phyloP scores from a whole-genome alignment of 208 protist species.

The Leishmania amazonensis region DNA sequence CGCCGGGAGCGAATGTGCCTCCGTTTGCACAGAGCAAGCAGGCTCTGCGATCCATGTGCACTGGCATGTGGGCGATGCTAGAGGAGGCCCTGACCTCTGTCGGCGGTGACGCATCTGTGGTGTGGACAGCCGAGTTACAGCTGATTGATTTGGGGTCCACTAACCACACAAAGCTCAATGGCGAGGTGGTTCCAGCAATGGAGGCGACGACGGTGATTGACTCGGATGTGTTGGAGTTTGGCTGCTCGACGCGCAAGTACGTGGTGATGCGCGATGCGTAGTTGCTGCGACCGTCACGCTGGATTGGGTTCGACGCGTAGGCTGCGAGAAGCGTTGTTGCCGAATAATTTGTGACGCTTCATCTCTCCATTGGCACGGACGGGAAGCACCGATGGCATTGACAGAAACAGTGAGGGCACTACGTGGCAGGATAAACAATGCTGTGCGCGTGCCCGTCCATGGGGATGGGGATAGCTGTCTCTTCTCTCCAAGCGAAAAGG shows the following conservation, averaged over 20 bases:
- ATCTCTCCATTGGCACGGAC: neutral
- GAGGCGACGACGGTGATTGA: conserved; percentile 52
- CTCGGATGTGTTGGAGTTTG: conserved; percentile 79
- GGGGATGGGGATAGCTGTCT: too few species aligned
- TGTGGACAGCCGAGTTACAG: conserved; percentile 73
- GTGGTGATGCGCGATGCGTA: conserved; percentile 53
- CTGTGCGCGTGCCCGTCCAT: neutral
- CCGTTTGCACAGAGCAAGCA: conserved; percentile 6
- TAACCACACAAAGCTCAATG: conserved; percentile 75
- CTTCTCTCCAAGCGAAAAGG: neutral
- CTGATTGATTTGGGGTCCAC: conserved; percentile 77
- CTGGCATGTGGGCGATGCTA: conserved; percentile 30
- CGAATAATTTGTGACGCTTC: neutral
- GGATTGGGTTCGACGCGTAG: too few species aligned
- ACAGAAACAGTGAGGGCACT: neutral
- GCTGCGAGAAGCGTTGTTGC: neutral
- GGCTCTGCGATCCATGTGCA: conserved; percentile 30
- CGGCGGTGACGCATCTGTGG: conserved; percentile 27
- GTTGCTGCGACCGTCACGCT: neutral
- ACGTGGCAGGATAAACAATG: neutral
- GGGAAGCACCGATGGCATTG: neutral
- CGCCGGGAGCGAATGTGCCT: neutral
- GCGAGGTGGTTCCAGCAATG: conserved; percentile 40
- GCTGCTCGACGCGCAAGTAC: conserved; percentile 66
- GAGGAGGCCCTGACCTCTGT: conserved; percentile 33